Base-by-base conservation (phyloP, 345 rosid genomes). In the Arabidopsis arenosa region DNA sequence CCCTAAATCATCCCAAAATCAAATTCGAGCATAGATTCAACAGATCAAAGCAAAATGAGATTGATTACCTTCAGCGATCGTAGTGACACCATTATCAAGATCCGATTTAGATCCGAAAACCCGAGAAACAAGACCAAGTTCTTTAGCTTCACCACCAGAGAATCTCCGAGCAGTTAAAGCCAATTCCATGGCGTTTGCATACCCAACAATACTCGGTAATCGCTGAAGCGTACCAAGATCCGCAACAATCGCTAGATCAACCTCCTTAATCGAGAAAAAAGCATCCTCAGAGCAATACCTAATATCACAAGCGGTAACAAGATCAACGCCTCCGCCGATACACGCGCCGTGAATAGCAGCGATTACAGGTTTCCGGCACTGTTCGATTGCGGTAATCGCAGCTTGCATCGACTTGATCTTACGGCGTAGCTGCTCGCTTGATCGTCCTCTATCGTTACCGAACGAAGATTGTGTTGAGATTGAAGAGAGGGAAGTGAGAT, bases 141-240 rank as follows among this genome's bases (percentile, higher is more conserved):
- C 95, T 79, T 84, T 89, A 0, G 97, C 98, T 83, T 94, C 92
- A 28, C 51, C 49, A 15, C 89, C 84, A 30, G 92, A 81, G 64
- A 94, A 80, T 66, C 83, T 78, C 61, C 96, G 84, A 26, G 85
- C 93, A 54, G 93, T 87, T 72, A 91, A 81, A 9, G 96, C 85
- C 76, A 91, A 63, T 11, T 90, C 97, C 86, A 90, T 78, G 5
- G 97, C 89, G 17, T 81, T 82, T 0, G 93, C 96, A 21, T 67
- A 77, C 41, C 95, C 97, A 11, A 94, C 89, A 5, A 92, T 92
- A 14, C 68, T 62, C 10, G 97, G 97, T 18, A 94, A 51, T 63
- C 98, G 73, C 87, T 94, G 96, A 0, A 94, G 82, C 23, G 96
- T 85, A n/a, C 98, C 97, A 4, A 92, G 84, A 81, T 92, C 98